A percentile compares a stretch with the other conserved stretches of the same genome.
phyloP scores from a whole-genome alignment of 371 early-diverging fungal species.

The Zancudomyces culisetae region DNA sequence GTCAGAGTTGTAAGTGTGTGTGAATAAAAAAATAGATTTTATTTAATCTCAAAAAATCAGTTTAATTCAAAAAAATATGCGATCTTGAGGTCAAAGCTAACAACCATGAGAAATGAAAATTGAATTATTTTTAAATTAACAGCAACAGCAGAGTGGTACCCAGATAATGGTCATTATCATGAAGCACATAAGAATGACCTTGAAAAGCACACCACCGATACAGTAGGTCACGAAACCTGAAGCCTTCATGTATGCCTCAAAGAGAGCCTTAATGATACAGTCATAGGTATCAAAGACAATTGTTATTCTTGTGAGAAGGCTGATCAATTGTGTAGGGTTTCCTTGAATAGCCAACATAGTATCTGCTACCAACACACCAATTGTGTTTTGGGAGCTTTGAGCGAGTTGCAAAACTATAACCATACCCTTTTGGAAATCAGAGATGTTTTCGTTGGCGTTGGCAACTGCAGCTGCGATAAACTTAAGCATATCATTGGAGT shows the following conservation, averaged over 20 bases:
- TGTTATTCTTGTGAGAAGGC: not conserved
- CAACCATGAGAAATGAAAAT: no score
- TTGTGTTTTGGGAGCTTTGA: not conserved
- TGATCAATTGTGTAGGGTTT: not conserved
- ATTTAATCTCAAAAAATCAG: no score
- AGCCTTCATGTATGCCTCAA: not conserved
- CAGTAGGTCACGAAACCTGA: not conserved
- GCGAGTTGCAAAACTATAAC: not conserved
- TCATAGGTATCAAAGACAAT: not conserved
- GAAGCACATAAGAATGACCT: not conserved
- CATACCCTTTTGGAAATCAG: not conserved
- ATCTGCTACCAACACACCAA: not conserved
- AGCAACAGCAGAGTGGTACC: conserved; percentile 4
- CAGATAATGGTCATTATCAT: not conserved
- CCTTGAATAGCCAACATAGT: not conserved
- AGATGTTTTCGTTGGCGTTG: not conserved
- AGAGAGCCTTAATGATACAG: not conserved
- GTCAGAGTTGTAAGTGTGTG: no score
- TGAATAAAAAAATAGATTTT: no score
- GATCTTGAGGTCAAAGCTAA: no score
- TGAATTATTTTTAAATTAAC: not conserved
- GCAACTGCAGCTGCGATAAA: not conserved
- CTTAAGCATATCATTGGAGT: not conserved
- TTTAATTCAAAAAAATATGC: no score
- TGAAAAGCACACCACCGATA: not conserved